Evolutionary conservation across 2,329 filamentous ascomycete genomes (phyloP), one percentile per base, ranked within the genome.

Genomic region (Hymenoscyphus scutula): DNA sequence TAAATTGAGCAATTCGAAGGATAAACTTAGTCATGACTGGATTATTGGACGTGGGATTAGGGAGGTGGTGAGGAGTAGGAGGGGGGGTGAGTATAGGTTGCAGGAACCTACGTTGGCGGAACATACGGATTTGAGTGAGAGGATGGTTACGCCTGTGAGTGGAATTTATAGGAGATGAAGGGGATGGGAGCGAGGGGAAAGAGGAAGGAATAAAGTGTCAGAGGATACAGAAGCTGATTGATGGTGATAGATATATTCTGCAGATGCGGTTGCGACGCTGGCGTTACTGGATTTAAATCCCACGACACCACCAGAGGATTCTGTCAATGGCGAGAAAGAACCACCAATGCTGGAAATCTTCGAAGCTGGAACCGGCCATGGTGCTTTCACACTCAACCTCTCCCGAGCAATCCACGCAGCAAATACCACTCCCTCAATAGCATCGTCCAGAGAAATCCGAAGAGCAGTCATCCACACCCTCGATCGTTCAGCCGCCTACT

Each of bases 361-460:
- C 59, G 91, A 95, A 76, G 90, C 90, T 55, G 91, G 91, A 17
- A 95, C 91, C 3, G 91, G 91, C n/a, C 90, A 93, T 79, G 91
- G 91, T 62, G 87, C 88, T 37, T 76, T 95, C 62, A 94, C 90
- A 0, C 76, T 95, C 4, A 85, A 93, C 71, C 80, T 95, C 25
- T 87, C 90, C 32, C 84, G 89, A 59, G 89, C 90, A 2, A 84
- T 95, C 54, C 89, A 93, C 72, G 90, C 84, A 53, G 89, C 86
- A 19, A 93, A 93, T 70, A 77, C 84, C 1, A 76, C 79, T 3
- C 76, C 82, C 56, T 48, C 5, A 23, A 61, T 17, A 19, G 55
- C 27, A 19, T 56, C 51, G 41, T 51, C 13, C 56, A 48, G 63
- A 38, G 48, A 17, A 27, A 30, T 53, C 58, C 84, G 91, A 29